These are phyloP conservation scores for Eugenia klotzschiana DNA, from an alignment of 441 rosid genomes.

Conservation along the genomic window DNA sequence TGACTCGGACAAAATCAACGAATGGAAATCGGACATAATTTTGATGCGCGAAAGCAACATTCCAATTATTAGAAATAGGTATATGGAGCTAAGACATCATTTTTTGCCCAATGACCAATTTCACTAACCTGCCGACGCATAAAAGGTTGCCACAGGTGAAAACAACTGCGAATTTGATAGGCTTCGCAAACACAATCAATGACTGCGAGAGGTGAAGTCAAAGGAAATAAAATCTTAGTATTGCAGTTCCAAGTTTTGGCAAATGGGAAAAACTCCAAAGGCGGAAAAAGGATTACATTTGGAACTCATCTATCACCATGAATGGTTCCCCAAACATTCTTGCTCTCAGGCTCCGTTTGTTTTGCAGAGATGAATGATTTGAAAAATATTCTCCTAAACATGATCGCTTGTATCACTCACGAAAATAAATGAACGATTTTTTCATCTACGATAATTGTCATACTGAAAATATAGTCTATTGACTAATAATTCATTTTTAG, in stretches of 20 bases:
- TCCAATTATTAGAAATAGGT: background rate
- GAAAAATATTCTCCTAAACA: too few species aligned
- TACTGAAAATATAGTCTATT: too few species aligned
- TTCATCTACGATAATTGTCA: too few species aligned
- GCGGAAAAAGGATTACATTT: background rate
- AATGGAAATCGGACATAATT: background rate
- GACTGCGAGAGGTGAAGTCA: slow-evolving; percentile 37
- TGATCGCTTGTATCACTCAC: too few species aligned
- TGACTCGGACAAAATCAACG: background rate
- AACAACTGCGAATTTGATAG: slow-evolving; percentile 77
- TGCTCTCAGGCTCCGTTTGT: too few species aligned
- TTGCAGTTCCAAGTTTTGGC: background rate
- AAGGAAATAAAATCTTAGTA: background rate
- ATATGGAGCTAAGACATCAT: background rate
- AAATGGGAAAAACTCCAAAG: background rate
- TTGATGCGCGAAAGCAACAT: background rate
- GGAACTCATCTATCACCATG: background rate
- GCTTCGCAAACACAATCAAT: slow-evolving; percentile 54
- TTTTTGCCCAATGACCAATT: background rate
- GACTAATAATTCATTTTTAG: too few species aligned
- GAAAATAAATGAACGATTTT: too few species aligned
- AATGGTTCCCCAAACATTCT: background rate
- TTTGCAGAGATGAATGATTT: too few species aligned
- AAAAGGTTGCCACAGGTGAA: slow-evolving; percentile 83
- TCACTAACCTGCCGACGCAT: slow-evolving; percentile 78